Base-by-base conservation (phyloP, 176 grass and related monocot species). In the Carex littledalei region DNA sequence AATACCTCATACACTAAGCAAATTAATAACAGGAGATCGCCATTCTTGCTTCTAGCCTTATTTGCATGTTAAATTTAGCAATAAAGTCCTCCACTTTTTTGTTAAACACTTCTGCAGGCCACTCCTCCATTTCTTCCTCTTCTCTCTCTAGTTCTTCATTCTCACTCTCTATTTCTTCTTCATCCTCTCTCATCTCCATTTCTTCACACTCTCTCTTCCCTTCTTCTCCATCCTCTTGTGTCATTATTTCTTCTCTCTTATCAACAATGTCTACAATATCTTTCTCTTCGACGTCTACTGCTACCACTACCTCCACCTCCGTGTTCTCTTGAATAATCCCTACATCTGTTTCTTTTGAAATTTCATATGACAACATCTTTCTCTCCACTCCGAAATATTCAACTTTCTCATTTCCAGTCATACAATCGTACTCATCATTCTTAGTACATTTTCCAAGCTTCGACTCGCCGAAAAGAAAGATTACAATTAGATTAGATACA, bases 1-100 rank as follows among this genome's bases (percentile, higher is more conserved):
- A 47, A 49, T 10, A 73, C 12, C 14, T 58, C 31, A 41, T 81
- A 83, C 9, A 83, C 45, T 63, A 13, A 49, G n/a, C 13, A 82
- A 67, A 65, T 50, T 65, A 83, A 14, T 65, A 83, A 67, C 80
- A 83, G 13, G 63, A 65, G 21, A 83, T 83, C 3, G 80, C 24
- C 78, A 32, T 80, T 41, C 77, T 80, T 57, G 70, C 89, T 82
- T 97, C 94, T 5, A 92, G 73, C 76, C 86, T 89, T 72, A 91
- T 90, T 81, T 97, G 90, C 92, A 92, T 87, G 87, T 97, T 97
- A 47, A 97, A 79, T 54, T 91, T 92, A 15, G 92, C 87, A 65
- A 97, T 97, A 53, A 97, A 97, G 53, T 97, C 90, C 76, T 94
- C 94, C 14, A 94, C 91, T 83, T 87, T 86, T 66, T 81, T 87